Base-by-base conservation (phyloP, 1,284 basidiomycete species). In the Leucoagaricus sp. region DNA sequence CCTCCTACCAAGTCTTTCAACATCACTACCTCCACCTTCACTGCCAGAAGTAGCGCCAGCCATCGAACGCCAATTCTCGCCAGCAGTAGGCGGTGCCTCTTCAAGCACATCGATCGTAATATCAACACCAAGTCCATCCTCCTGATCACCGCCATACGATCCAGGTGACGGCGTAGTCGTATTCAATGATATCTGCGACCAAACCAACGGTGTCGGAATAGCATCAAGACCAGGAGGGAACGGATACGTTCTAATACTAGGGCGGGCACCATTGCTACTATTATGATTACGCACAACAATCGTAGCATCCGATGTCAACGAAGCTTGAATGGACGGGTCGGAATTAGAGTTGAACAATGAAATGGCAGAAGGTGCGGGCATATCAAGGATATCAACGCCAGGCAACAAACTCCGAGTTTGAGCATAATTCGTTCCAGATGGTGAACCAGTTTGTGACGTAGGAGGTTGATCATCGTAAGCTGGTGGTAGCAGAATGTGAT, bases 81-180 rank as follows among this genome's bases (percentile, higher is more conserved):
- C 74, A 28, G 86, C 81, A 53, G 64, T 64, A 1, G 86, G 86
- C 5, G 86, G 87, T 25, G 76, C 83, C 31, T 87, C 84, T 57
- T 89, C 87, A 10, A 87, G 69, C 5, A 86, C 65, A 63, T 88
- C 85, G 21, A 84, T 77, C 3, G 75, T 69, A 53, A 83, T 72
- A 0, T 70, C 74, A 19, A 71, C 71, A 0, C 70, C 74, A 19
- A 71, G 65, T 15, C 28, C 60, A 42, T 60, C 26, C 17, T 55
- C 54, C 57, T 46, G 57, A 23, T 44, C 47, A 17, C 59, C 55
- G 50, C 63, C 57, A 50, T 63, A 63, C 1, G 68, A 65, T 4
- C 58, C 55, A 48, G 58, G 55, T 9, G 60, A 62, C 12, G 60
- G 64, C 0, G 63, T 60, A 25, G n/a, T n/a, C n/a, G n/a, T 53